Conservation (phyloP, 1,139 yeast genomes). For the Citeromyces siamensis region DNA sequence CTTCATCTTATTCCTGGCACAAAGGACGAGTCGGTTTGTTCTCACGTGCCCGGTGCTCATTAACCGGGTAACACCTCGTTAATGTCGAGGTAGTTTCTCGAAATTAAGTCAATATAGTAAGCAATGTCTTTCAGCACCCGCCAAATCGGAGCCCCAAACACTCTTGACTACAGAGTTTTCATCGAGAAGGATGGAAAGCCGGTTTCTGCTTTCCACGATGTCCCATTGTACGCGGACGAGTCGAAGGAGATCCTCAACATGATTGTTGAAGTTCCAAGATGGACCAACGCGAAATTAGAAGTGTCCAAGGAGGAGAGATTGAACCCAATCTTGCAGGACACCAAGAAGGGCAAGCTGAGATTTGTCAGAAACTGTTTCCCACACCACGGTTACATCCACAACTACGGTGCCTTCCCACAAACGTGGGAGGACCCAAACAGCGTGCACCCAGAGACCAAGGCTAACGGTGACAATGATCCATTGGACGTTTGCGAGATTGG, state of each 20-base stretch:
- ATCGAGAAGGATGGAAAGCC: slow-evolving; percentile 58
- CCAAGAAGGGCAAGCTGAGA: slow-evolving; percentile 73
- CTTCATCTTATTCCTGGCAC: too few relatives aligned
- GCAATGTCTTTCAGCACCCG: slow-evolving; percentile 63
- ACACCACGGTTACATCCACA: slow-evolving; percentile 82
- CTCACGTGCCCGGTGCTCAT: too few relatives aligned
- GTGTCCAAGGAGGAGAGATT: slow-evolving; percentile 53
- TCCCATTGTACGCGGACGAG: slow-evolving; percentile 55
- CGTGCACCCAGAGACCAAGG: slow-evolving; percentile 64
- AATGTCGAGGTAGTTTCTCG: too few relatives aligned
- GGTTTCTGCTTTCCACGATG: slow-evolving; percentile 67
- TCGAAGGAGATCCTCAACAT: slow-evolving; percentile 63
- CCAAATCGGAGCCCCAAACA: slow-evolving; percentile 86
- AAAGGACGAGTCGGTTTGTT: too few relatives aligned
- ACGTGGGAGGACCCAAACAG: slow-evolving; percentile 87
- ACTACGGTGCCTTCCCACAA: slow-evolving; percentile 91
- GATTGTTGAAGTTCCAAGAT: slow-evolving; percentile 85
- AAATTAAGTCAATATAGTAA: too few relatives aligned
- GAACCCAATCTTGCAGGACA: slow-evolving; percentile 81
- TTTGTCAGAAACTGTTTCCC: slow-evolving; percentile 86
- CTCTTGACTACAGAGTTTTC: slow-evolving; percentile 81
- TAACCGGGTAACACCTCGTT: too few relatives aligned
- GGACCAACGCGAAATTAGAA: slow-evolving; percentile 87
- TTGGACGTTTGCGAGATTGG: slow-evolving; percentile 89
- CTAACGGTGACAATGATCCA: slow-evolving; percentile 85